Conservation (phyloP, 2,329 filamentous ascomycete genomes). For the Calonectria pauciramosa region DNA sequence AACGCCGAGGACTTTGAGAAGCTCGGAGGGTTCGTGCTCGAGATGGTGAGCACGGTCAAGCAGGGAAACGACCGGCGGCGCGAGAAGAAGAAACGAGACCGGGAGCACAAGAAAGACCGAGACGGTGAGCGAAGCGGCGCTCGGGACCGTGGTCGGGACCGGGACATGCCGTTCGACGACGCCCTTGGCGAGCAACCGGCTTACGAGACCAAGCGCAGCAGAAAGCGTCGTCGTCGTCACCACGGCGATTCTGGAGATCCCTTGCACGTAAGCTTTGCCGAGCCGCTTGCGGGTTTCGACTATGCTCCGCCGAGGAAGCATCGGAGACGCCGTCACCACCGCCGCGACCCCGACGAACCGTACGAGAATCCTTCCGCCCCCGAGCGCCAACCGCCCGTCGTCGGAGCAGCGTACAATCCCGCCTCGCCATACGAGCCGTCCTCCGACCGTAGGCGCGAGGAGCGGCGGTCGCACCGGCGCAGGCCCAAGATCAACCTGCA, state of each 20-base stretch:
- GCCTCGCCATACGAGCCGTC: background rate
- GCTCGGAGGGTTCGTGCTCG: slow-evolving; percentile 41
- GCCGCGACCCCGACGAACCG: slow-evolving; percentile 20
- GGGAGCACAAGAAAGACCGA: slow-evolving; percentile 3
- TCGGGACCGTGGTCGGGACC: background rate
- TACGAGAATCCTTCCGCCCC: slow-evolving; percentile 3
- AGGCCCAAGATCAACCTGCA: slow-evolving; percentile 34
- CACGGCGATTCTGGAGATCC: slow-evolving; percentile 25
- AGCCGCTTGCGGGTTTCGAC: slow-evolving; percentile 34
- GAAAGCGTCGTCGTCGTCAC: slow-evolving; percentile 30
- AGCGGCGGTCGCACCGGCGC: slow-evolving; percentile 8
- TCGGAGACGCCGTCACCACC: slow-evolving; percentile 32
- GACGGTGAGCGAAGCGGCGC: background rate
- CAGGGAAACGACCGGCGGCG: slow-evolving; percentile 17
- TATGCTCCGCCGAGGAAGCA: slow-evolving; percentile 34
- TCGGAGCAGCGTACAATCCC: slow-evolving; percentile 1
- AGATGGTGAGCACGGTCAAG: slow-evolving; percentile 35
- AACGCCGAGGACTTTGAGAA: slow-evolving; percentile 39
- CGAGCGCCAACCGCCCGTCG: background rate
- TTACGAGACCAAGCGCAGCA: slow-evolving; percentile 37
- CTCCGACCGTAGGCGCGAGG: slow-evolving; percentile 6
- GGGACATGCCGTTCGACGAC: slow-evolving; percentile 18
- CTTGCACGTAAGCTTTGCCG: slow-evolving; percentile 41
- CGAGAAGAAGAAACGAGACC: slow-evolving; percentile 30
- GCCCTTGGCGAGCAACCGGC: slow-evolving; percentile 27